Evolutionary conservation across 805 yeast genomes (phyloP).

Genomic region (Cyberlindnera euphorbiae): DNA sequence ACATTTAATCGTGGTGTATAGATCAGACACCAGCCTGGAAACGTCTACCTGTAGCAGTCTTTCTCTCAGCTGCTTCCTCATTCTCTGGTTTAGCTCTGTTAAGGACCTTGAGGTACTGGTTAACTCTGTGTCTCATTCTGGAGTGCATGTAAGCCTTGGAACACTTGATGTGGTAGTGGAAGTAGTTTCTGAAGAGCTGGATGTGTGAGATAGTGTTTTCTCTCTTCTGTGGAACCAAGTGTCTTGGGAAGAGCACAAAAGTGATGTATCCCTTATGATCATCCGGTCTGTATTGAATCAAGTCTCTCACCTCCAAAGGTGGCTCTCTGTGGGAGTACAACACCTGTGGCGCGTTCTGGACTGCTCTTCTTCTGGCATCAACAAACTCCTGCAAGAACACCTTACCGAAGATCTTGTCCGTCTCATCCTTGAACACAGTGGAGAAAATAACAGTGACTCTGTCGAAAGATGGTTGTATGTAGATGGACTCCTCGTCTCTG

Average conservation of each 20-base stretch:
- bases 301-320: conserved; percentile 75
- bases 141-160: conserved; percentile 98
- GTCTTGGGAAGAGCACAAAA: conserved; percentile 80
- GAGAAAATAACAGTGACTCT: conserved; percentile 96
- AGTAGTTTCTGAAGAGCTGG: conserved; percentile 89
- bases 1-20: too few species aligned
- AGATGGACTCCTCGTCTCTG: conserved; percentile 91
- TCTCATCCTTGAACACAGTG: conserved; percentile 92
- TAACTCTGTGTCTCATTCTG: conserved; percentile 94
- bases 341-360: conserved; percentile 98
- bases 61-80: conserved; percentile 55
- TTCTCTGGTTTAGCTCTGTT: conserved; percentile 96
- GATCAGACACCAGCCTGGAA: conserved; percentile 14
- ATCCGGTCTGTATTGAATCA: conserved; percentile 34
- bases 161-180: conserved; percentile 98
- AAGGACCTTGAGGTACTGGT: conserved; percentile 88
- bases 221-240: conserved; percentile 58
- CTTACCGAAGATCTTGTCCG: conserved; percentile 87
- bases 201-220: conserved; percentile 90
- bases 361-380: conserved; percentile 91
- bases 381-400: conserved; percentile 91
- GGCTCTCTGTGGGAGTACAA: conserved; percentile 84
- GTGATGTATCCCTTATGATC: conserved; percentile 54
- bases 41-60: conserved; percentile 30
- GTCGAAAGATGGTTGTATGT: conserved; percentile 86